A percentile compares a stretch with the other conserved stretches of the same genome.
Conservation (phyloP, 2,329 filamentous ascomycete species). For the Pseudopyricularia cyperi region DNA sequence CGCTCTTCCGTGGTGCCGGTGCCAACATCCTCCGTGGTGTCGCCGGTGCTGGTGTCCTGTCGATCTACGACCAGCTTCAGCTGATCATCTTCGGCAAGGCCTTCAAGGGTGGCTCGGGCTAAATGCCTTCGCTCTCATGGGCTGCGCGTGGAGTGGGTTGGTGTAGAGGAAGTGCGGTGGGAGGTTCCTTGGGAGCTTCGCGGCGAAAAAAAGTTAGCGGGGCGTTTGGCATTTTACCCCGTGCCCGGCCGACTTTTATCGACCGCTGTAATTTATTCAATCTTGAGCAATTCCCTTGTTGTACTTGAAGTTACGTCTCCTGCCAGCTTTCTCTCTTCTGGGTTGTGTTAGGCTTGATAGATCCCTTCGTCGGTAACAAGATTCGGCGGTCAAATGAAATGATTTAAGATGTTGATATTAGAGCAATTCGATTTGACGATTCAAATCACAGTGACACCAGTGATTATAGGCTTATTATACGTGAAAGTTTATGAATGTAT, state of each 20-base stretch:
- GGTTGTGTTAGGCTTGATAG: conserved; percentile 25
- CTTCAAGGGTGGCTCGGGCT: conserved; percentile 60
- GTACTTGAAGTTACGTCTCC: conserved; percentile 21
- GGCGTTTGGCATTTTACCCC: conserved; percentile 24
- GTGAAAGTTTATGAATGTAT: background rate
- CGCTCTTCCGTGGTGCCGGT: conserved; percentile 99
- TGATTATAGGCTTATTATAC: too few species aligned
- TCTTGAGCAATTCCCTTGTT: conserved; percentile 42
- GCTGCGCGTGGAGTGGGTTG: conserved; percentile 10
- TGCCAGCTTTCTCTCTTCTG: conserved; percentile 20
- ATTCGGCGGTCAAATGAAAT: conserved; percentile 4
- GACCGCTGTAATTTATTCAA: conserved; percentile 50
- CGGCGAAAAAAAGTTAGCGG: conserved; percentile 9
- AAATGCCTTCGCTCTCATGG: conserved; percentile 11
- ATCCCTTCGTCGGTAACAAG: conserved; percentile 9
- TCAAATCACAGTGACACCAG: too few species aligned
- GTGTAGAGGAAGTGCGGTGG: conserved; percentile 29
- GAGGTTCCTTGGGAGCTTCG: conserved; percentile 27
- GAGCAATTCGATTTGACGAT: too few species aligned
- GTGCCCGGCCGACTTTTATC: conserved; percentile 32
- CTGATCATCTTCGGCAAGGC: conserved; percentile 99
- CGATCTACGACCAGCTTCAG: conserved; percentile 99
- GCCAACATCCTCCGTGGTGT: conserved; percentile 99
- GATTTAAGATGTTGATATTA: background rate
- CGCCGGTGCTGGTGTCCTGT: conserved; percentile 99